phyloP scores from a whole-genome alignment of 2,329 filamentous ascomycete genomes.

The Fusarium lateritium region DNA sequence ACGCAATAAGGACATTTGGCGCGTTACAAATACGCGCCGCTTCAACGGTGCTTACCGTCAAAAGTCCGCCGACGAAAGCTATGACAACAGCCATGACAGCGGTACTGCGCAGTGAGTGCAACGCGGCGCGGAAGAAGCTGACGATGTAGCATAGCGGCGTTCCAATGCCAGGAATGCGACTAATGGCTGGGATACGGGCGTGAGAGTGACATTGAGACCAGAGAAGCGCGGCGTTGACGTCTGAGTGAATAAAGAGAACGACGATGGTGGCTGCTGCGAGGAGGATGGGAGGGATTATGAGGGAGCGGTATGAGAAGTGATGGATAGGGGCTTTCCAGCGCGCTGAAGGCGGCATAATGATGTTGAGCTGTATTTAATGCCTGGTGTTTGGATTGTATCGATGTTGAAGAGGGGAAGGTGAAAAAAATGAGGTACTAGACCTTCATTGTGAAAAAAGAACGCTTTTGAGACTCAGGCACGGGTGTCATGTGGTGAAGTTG shows the following conservation, averaged over 20 bases:
- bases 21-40: conserved; percentile 61
- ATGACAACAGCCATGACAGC: conserved; percentile 61
- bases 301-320: conserved; percentile 66
- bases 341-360: conserved; percentile 28
- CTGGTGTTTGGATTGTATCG: accelerated
- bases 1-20: conserved; percentile 54
- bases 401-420: not conserved
- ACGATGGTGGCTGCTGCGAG: conserved; percentile 60
- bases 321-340: conserved; percentile 63
- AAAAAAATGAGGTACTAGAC: not conserved
- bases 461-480: not conserved
- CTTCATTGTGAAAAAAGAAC: not conserved
- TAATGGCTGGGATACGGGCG: conserved; percentile 61
- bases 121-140: conserved; percentile 64
- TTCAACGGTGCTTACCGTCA: conserved; percentile 66
- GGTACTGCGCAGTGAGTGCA: conserved; percentile 58
- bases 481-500: conserved; percentile 37
- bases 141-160: conserved; percentile 65
- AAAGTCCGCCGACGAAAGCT: conserved; percentile 61
- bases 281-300: conserved; percentile 65
- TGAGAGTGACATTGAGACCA: conserved; percentile 68
- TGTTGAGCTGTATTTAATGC: not conserved
- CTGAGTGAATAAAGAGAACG: conserved; percentile 62
- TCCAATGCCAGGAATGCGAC: conserved; percentile 62
- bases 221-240: conserved; percentile 66